These are phyloP conservation scores for Neofusicoccum laricinum DNA, from an alignment of 2,329 filamentous ascomycete species.

Conservation along the genomic window DNA sequence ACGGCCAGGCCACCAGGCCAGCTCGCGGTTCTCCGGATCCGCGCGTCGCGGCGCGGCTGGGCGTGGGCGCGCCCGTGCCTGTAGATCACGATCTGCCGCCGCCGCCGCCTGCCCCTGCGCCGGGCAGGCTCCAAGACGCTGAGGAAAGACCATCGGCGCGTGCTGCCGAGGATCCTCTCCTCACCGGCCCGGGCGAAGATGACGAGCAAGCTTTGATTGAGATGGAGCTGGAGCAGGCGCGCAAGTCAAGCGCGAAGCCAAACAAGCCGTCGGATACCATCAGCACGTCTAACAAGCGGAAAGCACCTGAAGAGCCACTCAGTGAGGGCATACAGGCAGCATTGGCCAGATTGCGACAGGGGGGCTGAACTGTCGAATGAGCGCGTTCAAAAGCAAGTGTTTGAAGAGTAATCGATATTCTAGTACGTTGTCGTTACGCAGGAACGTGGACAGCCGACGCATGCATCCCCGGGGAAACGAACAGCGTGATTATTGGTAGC, in stretches of 20 bases:
- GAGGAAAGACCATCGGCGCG: conserved; percentile 36
- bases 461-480: no score
- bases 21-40: conserved; percentile 18
- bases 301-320: conserved; percentile 43
- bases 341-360: conserved; percentile 52
- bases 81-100: conserved; percentile 23
- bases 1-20: conserved; percentile 20
- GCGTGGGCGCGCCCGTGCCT: conserved; percentile 31
- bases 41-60: conserved; percentile 26
- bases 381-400: no score
- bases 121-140: conserved; percentile 28
- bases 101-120: conserved; percentile 20
- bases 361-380: conserved; percentile 12
- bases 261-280: not conserved
- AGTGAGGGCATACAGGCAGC: conserved; percentile 60
- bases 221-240: not conserved
- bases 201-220: conserved; percentile 46
- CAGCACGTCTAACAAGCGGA: conserved; percentile 29
- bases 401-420: no score
- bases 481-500: no score
- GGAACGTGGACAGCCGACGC: no score
- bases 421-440: no score
- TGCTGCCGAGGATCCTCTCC: conserved; percentile 28
- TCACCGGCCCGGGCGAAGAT: conserved; percentile 33
- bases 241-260: not conserved